These are phyloP conservation scores for Suillus luteus DNA, from an alignment of 768 basidiomycete species.

Conservation along the genomic window DNA sequence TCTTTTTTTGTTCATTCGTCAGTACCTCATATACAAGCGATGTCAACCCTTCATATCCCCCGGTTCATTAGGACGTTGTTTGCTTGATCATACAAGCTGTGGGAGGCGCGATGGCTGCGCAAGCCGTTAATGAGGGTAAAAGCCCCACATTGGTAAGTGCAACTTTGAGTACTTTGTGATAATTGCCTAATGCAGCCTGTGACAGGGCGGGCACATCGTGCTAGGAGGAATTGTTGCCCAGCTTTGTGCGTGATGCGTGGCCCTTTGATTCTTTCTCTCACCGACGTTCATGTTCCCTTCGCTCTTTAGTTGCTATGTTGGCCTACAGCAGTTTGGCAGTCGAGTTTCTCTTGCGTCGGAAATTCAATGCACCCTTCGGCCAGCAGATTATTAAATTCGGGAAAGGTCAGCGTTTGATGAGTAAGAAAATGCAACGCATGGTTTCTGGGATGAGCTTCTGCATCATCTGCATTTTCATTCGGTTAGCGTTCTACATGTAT, in stretches of 20 bases:
- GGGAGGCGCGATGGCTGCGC: conserved; percentile 49
- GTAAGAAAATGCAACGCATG: conserved; percentile 32
- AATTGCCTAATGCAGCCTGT: conserved; percentile 9
- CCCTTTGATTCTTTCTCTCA: conserved; percentile 19
- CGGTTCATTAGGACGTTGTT: conserved; percentile 32
- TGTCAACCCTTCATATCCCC: background rate
- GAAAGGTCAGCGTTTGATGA: conserved; percentile 1
- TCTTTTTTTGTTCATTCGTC: conserved; percentile 17
- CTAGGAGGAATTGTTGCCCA: conserved; percentile 65
- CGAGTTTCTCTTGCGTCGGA: conserved; percentile 51
- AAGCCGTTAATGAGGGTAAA: conserved; percentile 28
- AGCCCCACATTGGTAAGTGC: conserved; percentile 19
- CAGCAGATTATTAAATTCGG: conserved; percentile 3
- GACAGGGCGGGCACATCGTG: conserved; percentile 56
- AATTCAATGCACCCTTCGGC: conserved; percentile 37
- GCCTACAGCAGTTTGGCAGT: conserved; percentile 42
- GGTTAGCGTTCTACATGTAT: conserved; percentile 30
- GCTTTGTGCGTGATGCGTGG: conserved; percentile 37
- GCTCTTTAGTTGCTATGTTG: conserved; percentile 40
- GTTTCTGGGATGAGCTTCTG: conserved; percentile 39
- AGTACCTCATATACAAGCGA: conserved; percentile 1
- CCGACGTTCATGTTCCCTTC: conserved; percentile 17
- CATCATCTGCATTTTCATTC: conserved; percentile 47
- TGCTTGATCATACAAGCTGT: conserved; percentile 41
- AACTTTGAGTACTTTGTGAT: background rate